Evolutionary conservation across 148 eudicot genomes (phyloP).

Genomic region (Rhododendron henanense): DNA sequence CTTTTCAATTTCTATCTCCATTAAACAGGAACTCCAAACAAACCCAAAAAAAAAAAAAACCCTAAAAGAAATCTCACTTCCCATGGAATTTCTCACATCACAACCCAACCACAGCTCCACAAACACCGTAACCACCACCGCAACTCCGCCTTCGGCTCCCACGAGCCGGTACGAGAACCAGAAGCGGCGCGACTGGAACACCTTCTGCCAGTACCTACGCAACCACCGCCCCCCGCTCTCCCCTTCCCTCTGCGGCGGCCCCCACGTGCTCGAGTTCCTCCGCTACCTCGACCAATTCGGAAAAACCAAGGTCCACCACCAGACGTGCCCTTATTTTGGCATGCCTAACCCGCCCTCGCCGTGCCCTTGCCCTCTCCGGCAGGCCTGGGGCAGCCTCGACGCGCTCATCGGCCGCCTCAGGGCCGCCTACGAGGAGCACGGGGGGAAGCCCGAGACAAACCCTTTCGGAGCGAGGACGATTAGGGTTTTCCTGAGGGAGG

Average conservation of each 20-base stretch:
- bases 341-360: neutral
- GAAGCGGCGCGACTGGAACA: constrained; percentile 2
- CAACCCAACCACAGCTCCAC: neutral
- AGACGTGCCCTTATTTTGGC: constrained; percentile 1
- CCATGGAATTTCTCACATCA: neutral
- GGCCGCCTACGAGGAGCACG: constrained; percentile 12
- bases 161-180: neutral
- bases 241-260: neutral
- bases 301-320: constrained; percentile 7
- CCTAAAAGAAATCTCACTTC: neutral
- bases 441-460: constrained; percentile 10
- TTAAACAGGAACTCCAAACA: neutral
- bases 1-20: neutral
- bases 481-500: constrained; percentile 10
- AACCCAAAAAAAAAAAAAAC: neutral
- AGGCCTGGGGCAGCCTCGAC: constrained; percentile 12
- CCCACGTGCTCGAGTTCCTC: constrained; percentile 3
- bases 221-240: neutral
- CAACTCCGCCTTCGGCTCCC: neutral
- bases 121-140: neutral
- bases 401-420: constrained; percentile 10
- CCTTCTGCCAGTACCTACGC: neutral
- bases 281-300: constrained; percentile 8
- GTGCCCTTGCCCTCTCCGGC: constrained; percentile 12
- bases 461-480: neutral